A percentile compares a stretch with the other conserved stretches of the same genome.
Evolutionary conservation across 2,329 filamentous ascomycete genomes (phyloP).

Genomic region (Aspergillus sp.): DNA sequence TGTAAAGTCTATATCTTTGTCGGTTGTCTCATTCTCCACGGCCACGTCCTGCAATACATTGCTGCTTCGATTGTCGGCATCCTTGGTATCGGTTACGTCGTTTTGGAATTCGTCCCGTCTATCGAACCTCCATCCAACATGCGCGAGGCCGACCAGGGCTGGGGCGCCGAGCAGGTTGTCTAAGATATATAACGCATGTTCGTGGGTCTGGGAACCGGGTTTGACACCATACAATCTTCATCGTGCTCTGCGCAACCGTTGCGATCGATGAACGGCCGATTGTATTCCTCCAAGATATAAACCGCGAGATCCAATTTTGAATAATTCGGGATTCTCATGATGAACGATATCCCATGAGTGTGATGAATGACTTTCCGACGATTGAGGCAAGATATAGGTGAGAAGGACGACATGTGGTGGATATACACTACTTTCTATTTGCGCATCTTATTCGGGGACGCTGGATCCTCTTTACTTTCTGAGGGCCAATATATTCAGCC

Average conservation of each 20-base stretch:
- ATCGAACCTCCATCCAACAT: constrained; percentile 80
- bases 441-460: background rate
- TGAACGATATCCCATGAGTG: constrained; percentile 24
- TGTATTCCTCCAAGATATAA: background rate
- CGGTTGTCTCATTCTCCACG: constrained; percentile 77
- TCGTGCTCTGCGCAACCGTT: background rate
- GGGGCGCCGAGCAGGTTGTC: constrained; percentile 71
- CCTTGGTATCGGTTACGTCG: constrained; percentile 74
- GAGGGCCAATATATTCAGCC: background rate
- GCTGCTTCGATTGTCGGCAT: constrained; percentile 76
- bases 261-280: background rate
- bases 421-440: background rate
- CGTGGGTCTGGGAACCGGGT: background rate
- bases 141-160: constrained; percentile 73
- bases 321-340: constrained; percentile 8
- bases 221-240: background rate
- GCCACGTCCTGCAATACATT: constrained; percentile 66
- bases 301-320: constrained; percentile 3
- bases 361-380: constrained; percentile 22
- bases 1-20: constrained; percentile 91
- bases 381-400: constrained; percentile 9
- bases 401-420: background rate
- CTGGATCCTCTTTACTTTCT: background rate
- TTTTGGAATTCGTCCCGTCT: constrained; percentile 72
- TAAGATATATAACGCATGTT: constrained; percentile 37